Evolutionary conservation across 768 basidiomycete genomes (phyloP), one percentile per base, ranked within the genome.

Genomic region (Serendipita vermifera): DNA sequence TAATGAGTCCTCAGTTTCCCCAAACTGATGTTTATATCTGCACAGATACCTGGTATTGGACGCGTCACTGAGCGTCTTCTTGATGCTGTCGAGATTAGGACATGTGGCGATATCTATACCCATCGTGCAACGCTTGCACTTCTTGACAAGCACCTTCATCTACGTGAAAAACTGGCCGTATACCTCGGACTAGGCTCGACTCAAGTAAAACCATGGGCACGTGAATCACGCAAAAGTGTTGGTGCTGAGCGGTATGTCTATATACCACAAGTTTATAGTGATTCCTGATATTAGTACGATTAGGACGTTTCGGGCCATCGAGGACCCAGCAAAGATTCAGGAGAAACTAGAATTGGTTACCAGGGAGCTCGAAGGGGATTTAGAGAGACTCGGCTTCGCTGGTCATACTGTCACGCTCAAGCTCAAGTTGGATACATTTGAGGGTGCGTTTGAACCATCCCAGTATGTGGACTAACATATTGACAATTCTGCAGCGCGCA

Each of bases 361-460:
- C 1, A 77, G 75, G 1, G 85, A 90, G 62, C 78, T 99, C 11
- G 86, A 81, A 63, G 74, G 76, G 38, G 92, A 96, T 64, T 82
- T 97, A 79, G 70, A 74, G 26, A 68, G 75, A n/a, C 74, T 75
- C 40, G 83, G 87, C 29, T 99, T 90, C 82, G 77, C 81, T 5
- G 94, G 90, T 5, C 80, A 83, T 61, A 96, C 90, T 0, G 75
- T 98, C 31, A 94, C 89, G 0, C 74, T 98, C 51, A 96, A 94
- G 67, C 92, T 83, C 67, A 99, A 99, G 71, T 76, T 89, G 32
- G 84, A 93, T 64, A 91, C 83, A 1, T 97, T 82, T 67, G 81
- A 94, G 74, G 82, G 88, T 70, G 51, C 57, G 65, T 81, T 57
- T 38, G 43, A 14, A 17, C 38, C 9, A 7, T 11, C 46, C 7